Evolutionary conservation across 2,329 filamentous ascomycete genomes (phyloP).

Genomic region (Fusarium musae): DNA sequence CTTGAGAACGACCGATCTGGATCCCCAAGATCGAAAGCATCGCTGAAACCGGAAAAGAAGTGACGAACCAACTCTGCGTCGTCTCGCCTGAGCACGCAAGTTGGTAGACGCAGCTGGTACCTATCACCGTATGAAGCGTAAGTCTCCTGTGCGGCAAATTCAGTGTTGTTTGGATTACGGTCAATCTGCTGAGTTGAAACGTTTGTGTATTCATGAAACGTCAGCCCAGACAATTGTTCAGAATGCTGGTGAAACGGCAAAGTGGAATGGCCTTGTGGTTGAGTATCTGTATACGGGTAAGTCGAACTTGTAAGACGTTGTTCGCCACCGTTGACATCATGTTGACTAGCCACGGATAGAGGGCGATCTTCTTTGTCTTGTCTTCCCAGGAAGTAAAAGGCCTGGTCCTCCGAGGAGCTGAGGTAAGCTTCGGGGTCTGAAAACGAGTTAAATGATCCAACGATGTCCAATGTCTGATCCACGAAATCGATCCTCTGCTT

Average conservation of each 20-base stretch:
- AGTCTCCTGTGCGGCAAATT: accelerated
- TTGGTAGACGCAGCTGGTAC: not conserved
- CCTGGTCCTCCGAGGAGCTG: not conserved
- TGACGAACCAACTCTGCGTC: not conserved
- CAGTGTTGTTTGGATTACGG: accelerated
- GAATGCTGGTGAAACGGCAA: not conserved
- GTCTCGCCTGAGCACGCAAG: not conserved
- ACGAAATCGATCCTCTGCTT: not conserved
- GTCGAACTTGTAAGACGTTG: not conserved
- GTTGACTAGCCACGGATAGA: accelerated
- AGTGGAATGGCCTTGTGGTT: too few species aligned
- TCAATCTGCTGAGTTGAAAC: not conserved
- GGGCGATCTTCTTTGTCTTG: too few species aligned
- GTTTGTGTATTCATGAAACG: not conserved
- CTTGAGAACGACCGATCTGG: not conserved
- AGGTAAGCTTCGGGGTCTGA: not conserved
- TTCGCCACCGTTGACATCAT: too few species aligned
- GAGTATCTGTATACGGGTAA: not conserved
- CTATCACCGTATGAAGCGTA: not conserved
- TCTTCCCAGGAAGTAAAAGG: not conserved
- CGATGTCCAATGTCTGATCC: not conserved
- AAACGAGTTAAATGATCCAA: not conserved
- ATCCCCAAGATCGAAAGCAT: not conserved
- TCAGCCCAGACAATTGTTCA: not conserved
- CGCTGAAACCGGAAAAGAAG: not conserved